Evolutionary conservation across 2,329 filamentous ascomycete species (phyloP).

Genomic region (Conoideocrella luteorostrata): DNA sequence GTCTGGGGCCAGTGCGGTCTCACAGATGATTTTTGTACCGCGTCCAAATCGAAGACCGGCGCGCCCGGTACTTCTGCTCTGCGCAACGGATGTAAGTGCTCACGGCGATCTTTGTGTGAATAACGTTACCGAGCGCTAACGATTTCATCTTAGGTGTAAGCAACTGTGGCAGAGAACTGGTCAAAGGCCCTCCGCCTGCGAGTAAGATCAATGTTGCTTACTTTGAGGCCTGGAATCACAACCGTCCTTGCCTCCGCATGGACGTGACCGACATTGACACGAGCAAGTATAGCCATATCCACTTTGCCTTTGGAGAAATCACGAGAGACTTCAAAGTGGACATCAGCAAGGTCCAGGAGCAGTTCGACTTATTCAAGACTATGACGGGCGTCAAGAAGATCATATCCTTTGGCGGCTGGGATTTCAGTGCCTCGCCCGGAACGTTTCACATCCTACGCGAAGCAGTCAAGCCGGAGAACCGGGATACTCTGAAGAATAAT

Average conservation of each 20-base stretch:
- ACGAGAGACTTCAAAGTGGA: conserved; percentile 13
- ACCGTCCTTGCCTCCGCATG: conserved; percentile 3
- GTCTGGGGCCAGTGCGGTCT: conserved; percentile 37
- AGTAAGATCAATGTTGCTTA: conserved; percentile 13
- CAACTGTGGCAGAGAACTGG: conserved; percentile 21
- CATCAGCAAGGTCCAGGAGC: conserved; percentile 13
- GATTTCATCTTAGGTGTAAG: conserved; percentile 25
- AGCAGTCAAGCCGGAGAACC: conserved; percentile 20
- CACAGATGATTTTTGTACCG: conserved; percentile 31
- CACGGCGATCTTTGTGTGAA: no score
- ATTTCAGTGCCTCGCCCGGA: conserved; percentile 11
- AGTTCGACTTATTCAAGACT: conserved; percentile 15
- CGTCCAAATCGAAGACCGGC: conserved; percentile 13
- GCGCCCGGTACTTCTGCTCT: conserved; percentile 14
- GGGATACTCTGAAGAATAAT: conserved; percentile 24
- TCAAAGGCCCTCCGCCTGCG: conserved; percentile 10
- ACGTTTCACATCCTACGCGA: conserved; percentile 15
- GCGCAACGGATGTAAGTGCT: no score
- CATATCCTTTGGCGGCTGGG: conserved; percentile 24
- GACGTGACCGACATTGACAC: conserved; percentile 7
- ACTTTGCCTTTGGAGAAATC: conserved; percentile 30
- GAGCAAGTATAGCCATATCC: conserved; percentile 23
- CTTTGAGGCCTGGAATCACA: conserved; percentile 11
- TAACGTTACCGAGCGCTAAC: conserved; percentile 13
- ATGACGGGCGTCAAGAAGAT: conserved; percentile 17